phyloP scores from a whole-genome alignment of 306 rosid genomes.

The Quercus ilex region DNA sequence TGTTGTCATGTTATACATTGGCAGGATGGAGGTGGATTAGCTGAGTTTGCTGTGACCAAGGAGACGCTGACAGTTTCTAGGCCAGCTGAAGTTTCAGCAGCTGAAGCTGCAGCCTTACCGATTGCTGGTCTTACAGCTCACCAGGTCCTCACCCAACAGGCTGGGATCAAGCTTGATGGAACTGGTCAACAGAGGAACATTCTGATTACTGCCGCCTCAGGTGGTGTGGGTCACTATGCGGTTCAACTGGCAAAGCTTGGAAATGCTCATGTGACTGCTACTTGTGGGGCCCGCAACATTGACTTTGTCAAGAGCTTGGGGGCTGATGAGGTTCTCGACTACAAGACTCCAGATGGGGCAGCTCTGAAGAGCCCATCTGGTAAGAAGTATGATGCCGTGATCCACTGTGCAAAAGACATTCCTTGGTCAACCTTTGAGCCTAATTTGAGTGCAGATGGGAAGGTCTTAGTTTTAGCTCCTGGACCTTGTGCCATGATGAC shows the following conservation, averaged over 20 bases:
- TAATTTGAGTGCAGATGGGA: conserved; percentile 51
- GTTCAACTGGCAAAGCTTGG: conserved; percentile 83
- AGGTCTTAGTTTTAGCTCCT: conserved; percentile 60
- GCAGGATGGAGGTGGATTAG: conserved; percentile 77
- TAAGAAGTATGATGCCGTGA: conserved; percentile 57
- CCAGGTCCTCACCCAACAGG: conserved; percentile 50
- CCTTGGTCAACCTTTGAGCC: conserved; percentile 78
- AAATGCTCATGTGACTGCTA: conserved; percentile 74
- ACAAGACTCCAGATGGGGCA: conserved; percentile 70
- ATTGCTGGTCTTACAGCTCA: conserved; percentile 73
- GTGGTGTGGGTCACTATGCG: conserved; percentile 83
- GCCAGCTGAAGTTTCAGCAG: conserved; percentile 55
- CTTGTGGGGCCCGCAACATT: conserved; percentile 76
- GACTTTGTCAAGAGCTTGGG: conserved; percentile 63
- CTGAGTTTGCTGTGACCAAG: conserved; percentile 50
- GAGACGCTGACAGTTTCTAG: conserved; percentile 45
- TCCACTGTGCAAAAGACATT: conserved; percentile 53
- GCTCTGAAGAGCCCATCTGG: conserved; percentile 73
- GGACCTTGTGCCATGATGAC: conserved; percentile 27
- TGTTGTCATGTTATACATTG: not conserved
- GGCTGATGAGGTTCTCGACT: conserved; percentile 80
- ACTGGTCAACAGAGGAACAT: conserved; percentile 44
- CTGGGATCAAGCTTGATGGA: conserved; percentile 55
- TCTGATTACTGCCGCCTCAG: conserved; percentile 83
- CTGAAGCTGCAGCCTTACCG: conserved; percentile 61